Percentiles rank a stretch among this genome's conserved stretches.
Evolutionary conservation across 225 moss, liverwort and hornwort species (phyloP).

Genomic region (Pseudisothecium myosuroides): DNA sequence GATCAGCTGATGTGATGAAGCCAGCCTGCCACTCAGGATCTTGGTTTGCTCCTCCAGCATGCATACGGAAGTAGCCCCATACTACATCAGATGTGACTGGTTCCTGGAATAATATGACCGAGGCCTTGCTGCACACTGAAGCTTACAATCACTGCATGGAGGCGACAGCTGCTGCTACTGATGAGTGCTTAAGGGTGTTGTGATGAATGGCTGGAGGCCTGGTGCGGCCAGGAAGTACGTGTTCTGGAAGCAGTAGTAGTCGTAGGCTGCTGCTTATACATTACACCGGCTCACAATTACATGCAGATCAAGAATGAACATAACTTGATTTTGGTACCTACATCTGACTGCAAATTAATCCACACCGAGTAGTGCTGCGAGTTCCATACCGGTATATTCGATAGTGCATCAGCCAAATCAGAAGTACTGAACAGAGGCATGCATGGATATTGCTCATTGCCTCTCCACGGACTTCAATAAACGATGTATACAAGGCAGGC

Average conservation of each 20-base stretch:
- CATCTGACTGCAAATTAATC: not conserved
- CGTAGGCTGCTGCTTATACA: not conserved
- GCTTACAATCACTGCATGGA: not conserved
- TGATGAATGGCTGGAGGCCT: not conserved
- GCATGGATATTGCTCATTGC: not conserved
- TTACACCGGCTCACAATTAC: not conserved
- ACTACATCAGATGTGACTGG: not conserved
- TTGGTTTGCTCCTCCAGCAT: not conserved
- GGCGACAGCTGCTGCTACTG: not conserved
- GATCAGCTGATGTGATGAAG: not conserved
- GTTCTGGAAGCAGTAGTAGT: not conserved
- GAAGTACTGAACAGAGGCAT: not conserved
- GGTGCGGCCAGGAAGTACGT: not conserved
- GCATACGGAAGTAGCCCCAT: not conserved
- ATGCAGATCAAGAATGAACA: not conserved
- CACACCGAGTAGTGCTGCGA: not conserved
- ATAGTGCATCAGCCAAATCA: not conserved
- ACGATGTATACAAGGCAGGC: not conserved
- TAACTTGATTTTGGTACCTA: not conserved
- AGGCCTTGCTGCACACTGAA: not conserved
- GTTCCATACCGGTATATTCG: not conserved
- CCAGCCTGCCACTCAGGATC: not conserved
- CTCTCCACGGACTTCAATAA: not conserved
- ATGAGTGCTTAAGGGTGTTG: not conserved
- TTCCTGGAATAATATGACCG: not conserved